phyloP scores from a whole-genome alignment of 352 stramenopile species.

The Pythium apleroticum region DNA sequence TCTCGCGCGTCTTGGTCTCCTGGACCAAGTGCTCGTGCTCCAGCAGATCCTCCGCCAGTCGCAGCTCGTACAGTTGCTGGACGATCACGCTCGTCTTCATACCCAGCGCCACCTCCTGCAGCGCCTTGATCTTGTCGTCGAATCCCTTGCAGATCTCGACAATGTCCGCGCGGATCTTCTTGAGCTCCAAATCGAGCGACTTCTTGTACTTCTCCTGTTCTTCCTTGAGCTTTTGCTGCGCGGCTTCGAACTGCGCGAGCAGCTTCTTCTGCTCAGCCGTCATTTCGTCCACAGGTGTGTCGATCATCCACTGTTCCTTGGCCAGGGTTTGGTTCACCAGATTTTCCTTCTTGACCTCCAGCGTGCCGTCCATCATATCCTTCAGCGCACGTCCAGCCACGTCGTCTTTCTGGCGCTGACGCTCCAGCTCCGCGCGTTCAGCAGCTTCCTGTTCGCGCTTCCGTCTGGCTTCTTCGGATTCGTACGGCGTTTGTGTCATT shows the following conservation, averaged over 20 bases:
- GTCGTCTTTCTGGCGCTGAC: slow-evolving; percentile 79
- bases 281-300: slow-evolving; percentile 55
- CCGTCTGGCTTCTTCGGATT: slow-evolving; percentile 63
- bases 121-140: slow-evolving; percentile 75
- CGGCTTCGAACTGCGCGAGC: slow-evolving; percentile 44
- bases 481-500: slow-evolving; percentile 86
- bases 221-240: slow-evolving; percentile 69
- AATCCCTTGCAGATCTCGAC: slow-evolving; percentile 77
- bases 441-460: slow-evolving; percentile 45
- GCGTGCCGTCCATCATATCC: slow-evolving; percentile 94
- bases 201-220: slow-evolving; percentile 92
- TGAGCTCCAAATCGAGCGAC: slow-evolving; percentile 77
- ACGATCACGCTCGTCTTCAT: slow-evolving; percentile 32
- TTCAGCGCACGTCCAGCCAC: slow-evolving; percentile 71
- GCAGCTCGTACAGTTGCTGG: slow-evolving; percentile 52
- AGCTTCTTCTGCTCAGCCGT: slow-evolving; percentile 64
- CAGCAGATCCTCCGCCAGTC: slow-evolving; percentile 22
- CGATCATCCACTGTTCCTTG: slow-evolving; percentile 90
- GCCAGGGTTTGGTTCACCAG: slow-evolving; percentile 57
- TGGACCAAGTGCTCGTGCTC: slow-evolving; percentile 48
- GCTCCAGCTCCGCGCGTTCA: slow-evolving; percentile 37
- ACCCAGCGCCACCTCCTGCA: slow-evolving; percentile 32
- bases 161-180: slow-evolving; percentile 70
- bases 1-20: slow-evolving; percentile 35
- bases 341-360: slow-evolving; percentile 88